Percentiles rank a stretch among this genome's conserved stretches.
Conservation (phyloP, 163 green algal species). For the Coccomyxa subellipsoidea region DNA sequence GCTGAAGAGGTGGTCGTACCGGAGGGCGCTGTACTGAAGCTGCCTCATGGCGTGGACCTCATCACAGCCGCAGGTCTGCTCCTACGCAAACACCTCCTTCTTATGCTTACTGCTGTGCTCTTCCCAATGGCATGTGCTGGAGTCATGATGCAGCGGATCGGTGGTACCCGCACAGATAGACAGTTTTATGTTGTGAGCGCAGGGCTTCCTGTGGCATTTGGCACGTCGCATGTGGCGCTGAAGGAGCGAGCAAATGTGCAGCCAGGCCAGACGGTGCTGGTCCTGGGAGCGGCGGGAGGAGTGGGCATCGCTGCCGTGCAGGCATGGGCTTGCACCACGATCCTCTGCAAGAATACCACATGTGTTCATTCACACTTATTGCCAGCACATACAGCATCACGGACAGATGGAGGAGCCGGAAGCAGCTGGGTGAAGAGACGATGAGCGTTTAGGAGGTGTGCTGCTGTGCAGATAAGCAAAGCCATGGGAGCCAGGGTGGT, state of each 20-base stretch:
- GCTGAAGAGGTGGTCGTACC: slow-evolving; percentile 63
- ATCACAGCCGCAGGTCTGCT: slow-evolving; percentile 9
- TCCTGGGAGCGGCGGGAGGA: slow-evolving; percentile 79
- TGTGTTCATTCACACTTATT: too few relatives aligned
- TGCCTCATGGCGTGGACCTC: slow-evolving; percentile 17
- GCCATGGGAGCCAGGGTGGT: slow-evolving; percentile 61
- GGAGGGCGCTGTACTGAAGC: slow-evolving; percentile 28
- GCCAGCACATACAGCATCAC: too few relatives aligned
- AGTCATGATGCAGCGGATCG: too few relatives aligned
- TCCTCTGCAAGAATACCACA: too few relatives aligned
- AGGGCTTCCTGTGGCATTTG: slow-evolving; percentile 80
- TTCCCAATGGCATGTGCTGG: too few relatives aligned
- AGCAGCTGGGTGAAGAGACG: too few relatives aligned
- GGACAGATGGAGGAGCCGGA: too few relatives aligned
- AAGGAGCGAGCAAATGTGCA: slow-evolving; percentile 49
- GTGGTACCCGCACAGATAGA: too few relatives aligned
- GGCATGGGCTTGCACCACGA: slow-evolving; percentile 21
- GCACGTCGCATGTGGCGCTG: slow-evolving; percentile 81
- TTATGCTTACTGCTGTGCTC: too few relatives aligned
- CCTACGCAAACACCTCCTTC: too few relatives aligned
- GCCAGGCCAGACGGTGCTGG: slow-evolving; percentile 72
- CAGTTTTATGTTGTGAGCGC: too few relatives aligned
- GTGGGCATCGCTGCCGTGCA: slow-evolving; percentile 85
- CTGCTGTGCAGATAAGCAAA: slow-evolving; percentile 42
- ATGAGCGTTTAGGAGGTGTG: background rate